Evolutionary conservation across 805 yeast genomes (phyloP).

Genomic region (Wickerhamiella occidentalis): DNA sequence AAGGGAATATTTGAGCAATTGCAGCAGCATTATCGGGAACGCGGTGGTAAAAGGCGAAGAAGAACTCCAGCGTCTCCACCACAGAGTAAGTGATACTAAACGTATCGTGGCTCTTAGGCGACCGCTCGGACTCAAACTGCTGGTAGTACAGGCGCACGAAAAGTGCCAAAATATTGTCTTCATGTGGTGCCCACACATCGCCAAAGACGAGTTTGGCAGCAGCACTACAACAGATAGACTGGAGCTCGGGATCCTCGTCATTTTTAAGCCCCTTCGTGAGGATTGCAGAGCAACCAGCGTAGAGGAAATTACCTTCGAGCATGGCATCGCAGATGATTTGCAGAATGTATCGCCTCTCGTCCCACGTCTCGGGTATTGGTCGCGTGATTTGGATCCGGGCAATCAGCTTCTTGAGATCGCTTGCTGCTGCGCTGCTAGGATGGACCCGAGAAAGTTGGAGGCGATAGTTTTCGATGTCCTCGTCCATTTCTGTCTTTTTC

Average conservation of each 20-base stretch:
- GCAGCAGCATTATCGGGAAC: not conserved
- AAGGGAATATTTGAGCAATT: not conserved
- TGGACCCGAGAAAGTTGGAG: not conserved
- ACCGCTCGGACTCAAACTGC: not conserved
- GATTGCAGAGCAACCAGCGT: not conserved
- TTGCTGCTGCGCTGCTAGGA: not conserved
- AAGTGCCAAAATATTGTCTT: not conserved
- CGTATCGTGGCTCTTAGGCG: not conserved
- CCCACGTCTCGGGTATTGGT: conserved; percentile 2
- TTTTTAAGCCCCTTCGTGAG: not conserved
- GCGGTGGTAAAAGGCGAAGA: not conserved
- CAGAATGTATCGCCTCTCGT: not conserved
- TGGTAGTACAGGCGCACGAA: not conserved
- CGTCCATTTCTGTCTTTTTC: not conserved
- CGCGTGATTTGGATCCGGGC: not conserved
- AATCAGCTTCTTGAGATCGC: not conserved
- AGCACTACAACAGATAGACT: not conserved
- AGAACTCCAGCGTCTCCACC: not conserved
- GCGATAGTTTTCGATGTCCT: not conserved
- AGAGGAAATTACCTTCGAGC: not conserved
- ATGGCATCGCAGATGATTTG: not conserved
- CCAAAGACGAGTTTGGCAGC: not conserved
- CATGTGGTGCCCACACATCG: not conserved
- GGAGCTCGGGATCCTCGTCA: not conserved
- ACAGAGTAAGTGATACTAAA: not conserved